Base-by-base conservation (phyloP, 768 basidiomycete genomes). In the Hypholoma sublateritium region DNA sequence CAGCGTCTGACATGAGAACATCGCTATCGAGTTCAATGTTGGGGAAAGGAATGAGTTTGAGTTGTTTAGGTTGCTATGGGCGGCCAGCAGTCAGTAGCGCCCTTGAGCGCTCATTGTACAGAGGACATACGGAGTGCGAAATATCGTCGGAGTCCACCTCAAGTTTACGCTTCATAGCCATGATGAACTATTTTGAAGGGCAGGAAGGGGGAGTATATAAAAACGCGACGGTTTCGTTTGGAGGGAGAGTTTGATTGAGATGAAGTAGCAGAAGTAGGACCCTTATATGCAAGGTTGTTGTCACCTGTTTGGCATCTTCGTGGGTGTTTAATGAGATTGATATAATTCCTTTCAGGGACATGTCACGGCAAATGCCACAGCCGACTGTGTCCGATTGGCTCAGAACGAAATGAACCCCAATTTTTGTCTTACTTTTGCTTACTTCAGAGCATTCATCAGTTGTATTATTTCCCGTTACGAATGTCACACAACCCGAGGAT, bases 91-190 rank as follows among this genome's bases (percentile, higher is more conserved):
- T 60, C 55, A 67, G 58, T 61, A 56, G 66, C 65, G 59, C 63
- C 60, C 47, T 43, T 61, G 44, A 55, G 62, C 62, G 59, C 48
- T 54, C 62, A 60, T 25, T 28, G 44, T n/a, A 41, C 36, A 45
- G 61, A 64, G 21, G 43, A 65, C 75, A 53, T 70, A 86, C 86
- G 60, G 70, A 78, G 59, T 75, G 80, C 53, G 71, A 75, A 59
- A 76, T 74, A 64, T 84, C 84, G 57, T 82, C 80, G 17, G 74
- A 67, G 57, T 87, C 87, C 17, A 76, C 62, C 50, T 86, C 83
- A 50, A 88, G 77, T 75, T 93, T 93, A 69, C 91, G 82, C 71
- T 93, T 93, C 67, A 89, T 60, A 41, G 84, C 77, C 89, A 91
- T 92, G 50, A 61, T 59, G 62, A 51, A 35, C 60, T 50, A 53